These are phyloP conservation scores for Termitomyces sp. DNA, from an alignment of 768 basidiomycete species.

Conservation along the genomic window DNA sequence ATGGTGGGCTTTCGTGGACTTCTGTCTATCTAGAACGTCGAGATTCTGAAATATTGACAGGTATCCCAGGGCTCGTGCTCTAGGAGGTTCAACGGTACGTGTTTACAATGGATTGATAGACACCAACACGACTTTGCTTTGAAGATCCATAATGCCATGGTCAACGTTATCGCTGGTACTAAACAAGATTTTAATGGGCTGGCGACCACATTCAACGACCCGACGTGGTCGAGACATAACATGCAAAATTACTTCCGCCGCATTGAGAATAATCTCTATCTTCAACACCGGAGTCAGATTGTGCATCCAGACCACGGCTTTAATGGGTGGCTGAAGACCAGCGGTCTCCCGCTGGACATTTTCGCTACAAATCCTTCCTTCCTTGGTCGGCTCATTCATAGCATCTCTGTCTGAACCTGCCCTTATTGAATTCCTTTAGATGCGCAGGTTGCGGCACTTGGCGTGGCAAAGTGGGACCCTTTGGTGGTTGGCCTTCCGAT, in stretches of 20 bases:
- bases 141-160: conserved; percentile 30
- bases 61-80: conserved; percentile 29
- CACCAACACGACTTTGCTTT: neutral
- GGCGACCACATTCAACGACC: conserved; percentile 25
- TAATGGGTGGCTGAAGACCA: conserved; percentile 30
- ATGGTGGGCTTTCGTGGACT: conserved; percentile 18
- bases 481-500: conserved; percentile 17
- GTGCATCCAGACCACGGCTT: conserved; percentile 27
- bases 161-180: conserved; percentile 27
- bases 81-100: conserved; percentile 31
- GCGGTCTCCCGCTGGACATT: conserved; percentile 21
- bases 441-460: conserved; percentile 22
- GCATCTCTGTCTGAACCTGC: neutral
- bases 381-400: conserved; percentile 17
- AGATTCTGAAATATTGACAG: conserved; percentile 4
- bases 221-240: conserved; percentile 26
- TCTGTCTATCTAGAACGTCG: neutral
- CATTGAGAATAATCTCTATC: conserved; percentile 26
- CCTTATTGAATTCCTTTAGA: conserved; percentile 16
- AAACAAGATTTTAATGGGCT: conserved; percentile 25
- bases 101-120: too few relatives aligned
- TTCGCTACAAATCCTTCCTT: conserved; percentile 21
- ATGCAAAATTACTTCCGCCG: conserved; percentile 31
- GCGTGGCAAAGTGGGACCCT: conserved; percentile 14
- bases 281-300: neutral